phyloP scores from a whole-genome alignment of 768 basidiomycete genomes.

The Lentinula raphanica region DNA sequence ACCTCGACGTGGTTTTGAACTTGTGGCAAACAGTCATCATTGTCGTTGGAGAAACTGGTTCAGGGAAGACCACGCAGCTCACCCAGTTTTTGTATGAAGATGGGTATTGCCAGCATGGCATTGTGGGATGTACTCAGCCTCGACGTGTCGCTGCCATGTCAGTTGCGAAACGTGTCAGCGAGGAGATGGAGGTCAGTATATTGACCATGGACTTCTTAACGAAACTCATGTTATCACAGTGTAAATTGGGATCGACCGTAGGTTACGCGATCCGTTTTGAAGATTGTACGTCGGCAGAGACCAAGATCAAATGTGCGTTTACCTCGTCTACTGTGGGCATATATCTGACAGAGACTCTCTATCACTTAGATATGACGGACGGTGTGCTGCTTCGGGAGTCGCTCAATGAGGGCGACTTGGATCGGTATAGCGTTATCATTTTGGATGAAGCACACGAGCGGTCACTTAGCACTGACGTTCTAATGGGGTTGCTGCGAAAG shows the following conservation, averaged over 20 bases:
- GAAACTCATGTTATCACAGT: conserved; percentile 35
- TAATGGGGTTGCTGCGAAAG: conserved; percentile 94
- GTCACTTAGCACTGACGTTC: conserved; percentile 93
- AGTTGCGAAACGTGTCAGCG: conserved; percentile 99
- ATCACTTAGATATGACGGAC: conserved; percentile 98
- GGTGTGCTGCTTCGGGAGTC: conserved; percentile 98
- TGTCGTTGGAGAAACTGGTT: conserved; percentile 99
- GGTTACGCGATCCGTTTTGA: conserved; percentile 99
- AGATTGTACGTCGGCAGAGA: conserved; percentile 90
- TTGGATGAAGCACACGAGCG: conserved; percentile 99
- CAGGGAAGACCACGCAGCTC: conserved; percentile 96
- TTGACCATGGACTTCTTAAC: neutral
- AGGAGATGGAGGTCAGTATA: conserved; percentile 88
- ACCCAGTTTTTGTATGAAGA: conserved; percentile 96
- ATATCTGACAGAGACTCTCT: neutral
- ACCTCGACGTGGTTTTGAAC: conserved; percentile 1
- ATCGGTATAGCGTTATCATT: conserved; percentile 94
- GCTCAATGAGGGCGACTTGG: conserved; percentile 95
- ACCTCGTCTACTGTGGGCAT: conserved; percentile 1
- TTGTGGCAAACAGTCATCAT: conserved; percentile 64
- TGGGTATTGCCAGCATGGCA: conserved; percentile 84
- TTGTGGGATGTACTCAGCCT: conserved; percentile 97
- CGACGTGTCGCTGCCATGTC: conserved; percentile 99
- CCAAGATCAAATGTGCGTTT: conserved; percentile 90
- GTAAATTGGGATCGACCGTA: conserved; percentile 84